These are phyloP conservation scores for Fusarium hainanense DNA, from an alignment of 2,329 filamentous ascomycete genomes.

Conservation along the genomic window DNA sequence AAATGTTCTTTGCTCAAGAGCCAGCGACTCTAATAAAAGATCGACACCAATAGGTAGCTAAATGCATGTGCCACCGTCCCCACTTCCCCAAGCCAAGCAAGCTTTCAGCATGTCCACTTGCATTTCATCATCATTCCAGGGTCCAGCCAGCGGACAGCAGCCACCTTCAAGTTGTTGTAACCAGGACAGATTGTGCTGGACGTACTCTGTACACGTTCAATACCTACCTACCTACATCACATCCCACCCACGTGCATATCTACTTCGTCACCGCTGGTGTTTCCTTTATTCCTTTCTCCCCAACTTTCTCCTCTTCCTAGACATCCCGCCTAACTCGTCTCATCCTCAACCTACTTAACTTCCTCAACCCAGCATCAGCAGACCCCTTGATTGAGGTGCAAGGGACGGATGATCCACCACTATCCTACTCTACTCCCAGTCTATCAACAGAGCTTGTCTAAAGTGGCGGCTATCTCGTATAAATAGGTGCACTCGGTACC, in stretches of 20 bases:
- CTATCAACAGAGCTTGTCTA: conserved; percentile 10
- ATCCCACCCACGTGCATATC: conserved; percentile 35
- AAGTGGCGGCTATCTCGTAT: conserved; percentile 9
- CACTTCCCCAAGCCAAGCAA: conserved; percentile 36
- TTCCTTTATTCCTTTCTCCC: conserved; percentile 13
- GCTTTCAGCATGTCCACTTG: conserved; percentile 32
- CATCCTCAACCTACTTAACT: neutral
- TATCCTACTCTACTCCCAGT: neutral
- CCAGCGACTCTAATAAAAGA: neutral
- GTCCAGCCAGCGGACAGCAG: conserved; percentile 17
- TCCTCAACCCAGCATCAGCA: conserved; percentile 12
- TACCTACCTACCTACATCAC: neutral
- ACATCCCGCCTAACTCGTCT: neutral
- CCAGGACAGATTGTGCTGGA: neutral
- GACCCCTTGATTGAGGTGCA: conserved; percentile 10
- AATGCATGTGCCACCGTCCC: conserved; percentile 24
- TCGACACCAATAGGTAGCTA: neutral
- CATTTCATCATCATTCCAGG: conserved; percentile 38
- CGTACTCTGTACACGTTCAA: neutral
- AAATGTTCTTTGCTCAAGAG: neutral
- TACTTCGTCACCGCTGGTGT: conserved; percentile 33
- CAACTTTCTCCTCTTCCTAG: conserved; percentile 1
- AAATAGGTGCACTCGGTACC: conserved; percentile 4
- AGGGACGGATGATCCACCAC: conserved; percentile 25
- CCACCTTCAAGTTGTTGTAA: neutral